A percentile compares a stretch with the other conserved stretches of the same genome.
Evolutionary conservation across 1,284 basidiomycete species (phyloP).

Genomic region (Singerocomus inundabilis): DNA sequence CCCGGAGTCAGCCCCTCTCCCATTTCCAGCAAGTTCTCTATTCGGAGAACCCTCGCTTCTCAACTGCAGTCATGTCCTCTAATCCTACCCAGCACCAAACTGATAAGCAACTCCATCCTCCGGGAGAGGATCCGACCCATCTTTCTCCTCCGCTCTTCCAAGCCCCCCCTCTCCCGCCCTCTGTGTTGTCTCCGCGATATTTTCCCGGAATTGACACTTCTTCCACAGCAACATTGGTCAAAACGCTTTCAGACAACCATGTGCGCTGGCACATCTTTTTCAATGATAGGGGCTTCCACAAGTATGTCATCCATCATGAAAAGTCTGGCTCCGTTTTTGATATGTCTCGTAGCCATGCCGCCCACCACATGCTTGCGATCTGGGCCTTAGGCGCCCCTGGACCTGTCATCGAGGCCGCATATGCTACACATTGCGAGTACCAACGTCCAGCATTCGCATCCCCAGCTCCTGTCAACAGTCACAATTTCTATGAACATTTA

Average conservation of each 20-base stretch:
- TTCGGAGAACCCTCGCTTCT: background rate
- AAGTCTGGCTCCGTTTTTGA: slow-evolving; percentile 8
- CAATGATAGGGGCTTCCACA: slow-evolving; percentile 59
- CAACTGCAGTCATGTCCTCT: slow-evolving; percentile 8
- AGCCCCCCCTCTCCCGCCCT: slow-evolving; percentile 35
- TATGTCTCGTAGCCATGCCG: slow-evolving; percentile 35
- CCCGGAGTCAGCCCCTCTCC: background rate
- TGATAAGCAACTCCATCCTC: slow-evolving; percentile 15
- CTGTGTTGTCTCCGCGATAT: slow-evolving; percentile 32
- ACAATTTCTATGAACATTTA: slow-evolving; percentile 29
- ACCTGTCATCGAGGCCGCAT: slow-evolving; percentile 40
- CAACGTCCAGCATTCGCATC: slow-evolving; percentile 38
- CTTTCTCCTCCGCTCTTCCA: slow-evolving; percentile 37
- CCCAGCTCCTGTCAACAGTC: slow-evolving; percentile 29
- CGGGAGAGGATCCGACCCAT: slow-evolving; percentile 18
- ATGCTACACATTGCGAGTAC: slow-evolving; percentile 34
- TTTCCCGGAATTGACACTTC: slow-evolving; percentile 48
- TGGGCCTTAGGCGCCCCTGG: slow-evolving; percentile 43
- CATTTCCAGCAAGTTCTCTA: background rate
- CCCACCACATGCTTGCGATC: slow-evolving; percentile 41
- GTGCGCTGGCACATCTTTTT: slow-evolving; percentile 60
- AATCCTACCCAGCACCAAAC: background rate
- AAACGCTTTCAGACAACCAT: slow-evolving; percentile 55
- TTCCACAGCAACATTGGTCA: slow-evolving; percentile 45
- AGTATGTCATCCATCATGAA: slow-evolving; percentile 36